A percentile compares a stretch with the other conserved stretches of the same genome.
These are phyloP conservation scores for Oryza meridionalis DNA, from an alignment of 176 grass and related monocot genomes.

Conservation along the genomic window DNA sequence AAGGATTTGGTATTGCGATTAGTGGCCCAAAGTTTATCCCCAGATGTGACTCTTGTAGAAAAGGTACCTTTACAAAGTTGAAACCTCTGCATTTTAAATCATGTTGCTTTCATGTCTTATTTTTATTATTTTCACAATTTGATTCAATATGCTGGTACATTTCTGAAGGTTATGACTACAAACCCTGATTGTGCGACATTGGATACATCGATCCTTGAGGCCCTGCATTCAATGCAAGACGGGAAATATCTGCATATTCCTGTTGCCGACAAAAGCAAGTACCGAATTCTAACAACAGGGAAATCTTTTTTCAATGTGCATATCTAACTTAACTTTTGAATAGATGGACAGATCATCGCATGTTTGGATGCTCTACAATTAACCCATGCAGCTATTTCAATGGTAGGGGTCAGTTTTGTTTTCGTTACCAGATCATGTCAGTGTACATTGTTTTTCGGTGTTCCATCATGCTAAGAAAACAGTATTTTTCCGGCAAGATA, in stretches of 20 bases:
- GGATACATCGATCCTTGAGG: conserved; percentile 83
- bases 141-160: neutral
- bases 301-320: neutral
- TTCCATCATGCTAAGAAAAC: neutral
- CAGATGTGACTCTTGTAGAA: conserved; percentile 67
- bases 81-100: neutral
- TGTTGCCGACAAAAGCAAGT: conserved; percentile 70
- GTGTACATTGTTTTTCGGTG: neutral
- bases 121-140: neutral
- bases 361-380: conserved; percentile 83
- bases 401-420: conserved; percentile 52
- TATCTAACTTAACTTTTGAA: conserved; percentile 36
- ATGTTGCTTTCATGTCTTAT: neutral
- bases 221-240: conserved; percentile 79
- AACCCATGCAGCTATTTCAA: conserved; percentile 71
- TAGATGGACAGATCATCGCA: conserved; percentile 67
- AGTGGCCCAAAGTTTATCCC: conserved; percentile 62
- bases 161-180: conserved; percentile 73
- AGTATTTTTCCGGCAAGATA: neutral
- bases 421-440: neutral
- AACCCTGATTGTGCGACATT: conserved; percentile 61
- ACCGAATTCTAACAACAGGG: neutral
- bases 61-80: conserved; percentile 50
- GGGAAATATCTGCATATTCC: conserved; percentile 85
- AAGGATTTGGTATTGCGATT: conserved; percentile 83